Evolutionary conservation across 106 monocot species (phyloP), one percentile per base, ranked within the genome.

Genomic region (Dendrobium huoshanense): DNA sequence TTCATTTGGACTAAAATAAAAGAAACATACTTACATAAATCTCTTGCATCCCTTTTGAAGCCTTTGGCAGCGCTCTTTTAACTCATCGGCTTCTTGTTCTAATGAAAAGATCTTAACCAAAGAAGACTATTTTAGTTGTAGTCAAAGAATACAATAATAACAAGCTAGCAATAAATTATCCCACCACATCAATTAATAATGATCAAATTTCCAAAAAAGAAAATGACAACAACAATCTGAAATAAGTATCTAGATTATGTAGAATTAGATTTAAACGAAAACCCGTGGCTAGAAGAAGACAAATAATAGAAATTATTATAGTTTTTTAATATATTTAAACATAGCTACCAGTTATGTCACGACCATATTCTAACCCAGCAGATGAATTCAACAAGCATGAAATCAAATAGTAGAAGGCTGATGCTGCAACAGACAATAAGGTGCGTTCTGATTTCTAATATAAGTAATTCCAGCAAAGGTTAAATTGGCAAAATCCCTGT

Each of bases 31-130:
- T 87, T 79, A 98, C 98, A 91, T 86, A 87, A 92, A 98, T 87
- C 84, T 88, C 82, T 95, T 92, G 67, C 94, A 92, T 83, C 98
- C 98, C 82, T 95, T 98, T 55, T 98, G 92, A 82, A 98, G 85
- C 80, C 79, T 94, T 79, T 88, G 91, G 77, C 94, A 98, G 13
- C 98, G 92, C 77, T 91, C 91, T 85, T 92, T 92, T 78, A 98
- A 81, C 56, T 95, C 98, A 80, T 95, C 89, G 20, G 91, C 61
- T 45, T 79, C 79, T 73, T 89, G 86, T 80, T 98, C 98, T 82
- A 92, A 58, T 68, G 92, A 84, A 81, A 85, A 83, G 40, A 98
- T 84, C 94, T 98, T 92, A 72, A 89, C 22, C 40, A 76, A 9
- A 47, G 41, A 76, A 76, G 43, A 74, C 43, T 41, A 42, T 2